A percentile compares a stretch with the other conserved stretches of the same genome.
Conservation (phyloP, 2,329 filamentous ascomycete species). For the Apiospora marii region DNA sequence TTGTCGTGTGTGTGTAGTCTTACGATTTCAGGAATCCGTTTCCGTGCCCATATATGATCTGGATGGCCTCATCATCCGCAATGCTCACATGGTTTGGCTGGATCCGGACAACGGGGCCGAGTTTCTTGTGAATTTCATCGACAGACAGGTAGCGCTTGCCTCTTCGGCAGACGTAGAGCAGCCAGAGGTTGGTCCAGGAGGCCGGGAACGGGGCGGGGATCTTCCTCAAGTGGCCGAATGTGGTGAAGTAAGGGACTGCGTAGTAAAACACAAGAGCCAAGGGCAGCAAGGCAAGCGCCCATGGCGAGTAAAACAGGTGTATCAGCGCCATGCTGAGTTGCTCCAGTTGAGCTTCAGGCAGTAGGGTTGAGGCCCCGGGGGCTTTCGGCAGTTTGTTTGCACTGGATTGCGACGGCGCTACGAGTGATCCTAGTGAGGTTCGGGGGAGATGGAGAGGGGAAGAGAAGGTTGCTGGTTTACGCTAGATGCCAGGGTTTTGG, state of each 20-base stretch:
- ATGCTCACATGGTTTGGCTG: conserved; percentile 86
- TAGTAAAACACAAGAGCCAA: conserved; percentile 61
- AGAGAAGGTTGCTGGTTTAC: background rate
- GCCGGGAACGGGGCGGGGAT: conserved; percentile 71
- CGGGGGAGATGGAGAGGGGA: background rate
- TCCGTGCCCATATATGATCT: conserved; percentile 79
- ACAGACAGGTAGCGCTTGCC: conserved; percentile 72
- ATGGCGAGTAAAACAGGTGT: conserved; percentile 53
- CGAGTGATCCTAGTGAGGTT: background rate
- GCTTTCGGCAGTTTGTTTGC: background rate
- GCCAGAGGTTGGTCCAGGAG: conserved; percentile 81
- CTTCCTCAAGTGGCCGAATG: conserved; percentile 55
- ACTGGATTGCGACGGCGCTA: background rate
- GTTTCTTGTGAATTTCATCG: conserved; percentile 76
- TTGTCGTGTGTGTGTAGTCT: background rate
- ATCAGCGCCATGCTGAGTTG: conserved; percentile 42
- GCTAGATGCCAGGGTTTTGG: background rate
- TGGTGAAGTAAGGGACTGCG: conserved; percentile 66
- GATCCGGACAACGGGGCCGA: conserved; percentile 82
- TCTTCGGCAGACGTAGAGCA: conserved; percentile 70
- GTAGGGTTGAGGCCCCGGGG: background rate
- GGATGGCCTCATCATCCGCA: conserved; percentile 81
- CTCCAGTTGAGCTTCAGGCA: background rate
- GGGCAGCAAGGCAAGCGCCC: conserved; percentile 54
- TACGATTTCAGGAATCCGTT: conserved; percentile 81